Base-by-base conservation (phyloP, 108 stramenopile genomes). In the Stephanodiscus triporus region DNA sequence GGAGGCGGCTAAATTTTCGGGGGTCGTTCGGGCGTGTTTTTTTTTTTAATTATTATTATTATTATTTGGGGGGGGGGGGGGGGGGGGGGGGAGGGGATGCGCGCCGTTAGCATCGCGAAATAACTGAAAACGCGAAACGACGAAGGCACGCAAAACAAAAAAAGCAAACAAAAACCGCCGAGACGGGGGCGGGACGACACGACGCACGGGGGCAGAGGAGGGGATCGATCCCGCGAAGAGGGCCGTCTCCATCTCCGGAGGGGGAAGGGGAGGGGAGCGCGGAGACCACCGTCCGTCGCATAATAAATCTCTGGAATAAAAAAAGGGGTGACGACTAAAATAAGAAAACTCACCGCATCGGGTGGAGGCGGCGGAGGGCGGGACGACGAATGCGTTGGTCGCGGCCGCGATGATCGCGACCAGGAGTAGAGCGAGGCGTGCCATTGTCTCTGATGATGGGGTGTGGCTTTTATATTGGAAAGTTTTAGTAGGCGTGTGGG, bases 401-500 rank as follows among this genome's bases (percentile, higher is more conserved):
- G 68, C 66, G 45, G 80, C 73, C 68, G 68, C 73, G 29, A 70
- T 56, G 69, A 81, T 42, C 68, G 80, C 73, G 36, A 66, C 53
- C 37, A 81, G 58, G 53, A 81, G 43, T 32, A 53, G 45, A 55
- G 73, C 37, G 34, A 74, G 62, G 53, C 73, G 80, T 26, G 73
- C 53, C 68, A 66, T 24, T 57, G 27, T 57, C 32, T 24, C 4
- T 24, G 20, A 22, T 24, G 55, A 29, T 56, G 13, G 24, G 53
- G 22, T 55, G 55, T n/a, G n/a, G n/a, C n/a, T n/a, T n/a, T n/a
- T n/a, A n/a, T n/a, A n/a, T n/a, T n/a, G n/a, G n/a, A n/a, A n/a
- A n/a, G n/a, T n/a, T n/a, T n/a, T n/a, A n/a, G n/a, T n/a, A n/a
- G n/a, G n/a, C n/a, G n/a, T n/a, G n/a, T n/a, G n/a, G n/a, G n/a